phyloP scores from a whole-genome alignment of 495 filamentous ascomycete genomes.

The Talaromyces thailandensis region DNA sequence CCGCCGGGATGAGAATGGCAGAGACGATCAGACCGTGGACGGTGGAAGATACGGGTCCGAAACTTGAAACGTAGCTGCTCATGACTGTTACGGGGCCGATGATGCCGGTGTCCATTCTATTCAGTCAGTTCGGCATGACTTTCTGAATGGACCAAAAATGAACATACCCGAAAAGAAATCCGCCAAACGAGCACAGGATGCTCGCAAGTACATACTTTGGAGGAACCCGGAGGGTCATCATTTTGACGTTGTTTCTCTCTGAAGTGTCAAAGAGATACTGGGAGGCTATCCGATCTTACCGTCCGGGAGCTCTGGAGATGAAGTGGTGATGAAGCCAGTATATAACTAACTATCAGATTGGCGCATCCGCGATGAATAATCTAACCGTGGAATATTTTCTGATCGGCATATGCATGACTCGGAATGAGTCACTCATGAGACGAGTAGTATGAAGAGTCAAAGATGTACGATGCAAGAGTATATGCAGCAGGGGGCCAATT shows the following conservation, averaged over 20 bases:
- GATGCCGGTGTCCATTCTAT: conserved; percentile 49
- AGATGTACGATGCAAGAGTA: not conserved
- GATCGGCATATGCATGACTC: not conserved
- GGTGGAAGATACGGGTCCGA: conserved; percentile 45
- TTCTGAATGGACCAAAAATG: not conserved
- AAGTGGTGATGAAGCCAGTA: not conserved
- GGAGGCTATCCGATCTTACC: not conserved
- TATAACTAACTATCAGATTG: not conserved
- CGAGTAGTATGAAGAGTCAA: not conserved
- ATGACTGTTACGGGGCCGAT: conserved; percentile 57
- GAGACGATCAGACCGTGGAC: conserved; percentile 56
- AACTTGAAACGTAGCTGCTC: conserved; percentile 38
- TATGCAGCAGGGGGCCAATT: not conserved
- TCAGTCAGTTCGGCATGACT: not conserved
- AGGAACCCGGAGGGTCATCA: not conserved
- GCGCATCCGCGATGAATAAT: not conserved
- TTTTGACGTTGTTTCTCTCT: not conserved
- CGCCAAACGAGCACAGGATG: conserved; percentile 15
- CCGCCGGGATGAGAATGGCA: conserved; percentile 52
- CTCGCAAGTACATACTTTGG: conserved; percentile 16
- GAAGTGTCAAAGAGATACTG: not conserved
- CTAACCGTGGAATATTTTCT: not conserved
- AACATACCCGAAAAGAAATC: conserved; percentile 13
- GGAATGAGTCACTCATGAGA: not conserved
- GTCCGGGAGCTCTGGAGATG: not conserved